These are phyloP conservation scores for Nicotiana obtusifolia DNA, from an alignment of 257 asterid genomes.

Conservation along the genomic window DNA sequence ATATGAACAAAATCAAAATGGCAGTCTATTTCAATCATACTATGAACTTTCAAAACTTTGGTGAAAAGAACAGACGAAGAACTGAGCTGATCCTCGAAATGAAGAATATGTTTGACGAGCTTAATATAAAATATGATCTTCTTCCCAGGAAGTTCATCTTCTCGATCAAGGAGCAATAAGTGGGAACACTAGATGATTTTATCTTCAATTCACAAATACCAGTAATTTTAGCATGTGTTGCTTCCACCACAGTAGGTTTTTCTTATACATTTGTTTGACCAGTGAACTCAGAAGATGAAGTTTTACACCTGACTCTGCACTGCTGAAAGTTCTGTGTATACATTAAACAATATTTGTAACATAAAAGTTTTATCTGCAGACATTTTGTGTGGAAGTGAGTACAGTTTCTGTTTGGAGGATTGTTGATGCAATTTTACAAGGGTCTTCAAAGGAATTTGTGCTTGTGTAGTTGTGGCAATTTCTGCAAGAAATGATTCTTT, in stretches of 20 bases:
- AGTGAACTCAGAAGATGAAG: background rate
- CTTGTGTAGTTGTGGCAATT: background rate
- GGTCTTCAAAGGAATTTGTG: background rate
- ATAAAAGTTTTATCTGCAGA: background rate
- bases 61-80: slow-evolving; percentile 57
- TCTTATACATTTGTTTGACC: background rate
- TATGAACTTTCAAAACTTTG: slow-evolving; percentile 70
- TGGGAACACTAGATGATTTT: slow-evolving; percentile 29
- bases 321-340: background rate
- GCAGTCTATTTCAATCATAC: slow-evolving; percentile 61
- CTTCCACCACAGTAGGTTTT: background rate
- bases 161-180: slow-evolving; percentile 28
- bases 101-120: slow-evolving; percentile 76
- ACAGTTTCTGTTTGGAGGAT: background rate
- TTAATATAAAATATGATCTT: slow-evolving; percentile 58
- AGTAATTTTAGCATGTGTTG: background rate
- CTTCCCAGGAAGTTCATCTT: slow-evolving; percentile 79
- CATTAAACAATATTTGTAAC: background rate
- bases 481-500: background rate
- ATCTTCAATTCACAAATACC: background rate
- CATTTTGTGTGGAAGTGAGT: background rate
- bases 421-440: background rate
- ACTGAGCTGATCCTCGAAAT: slow-evolving; percentile 63
- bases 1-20: slow-evolving; percentile 83
- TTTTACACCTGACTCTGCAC: background rate